Conservation (phyloP, 2,329 filamentous ascomycete species). For the Colletotrichum shisoi region DNA sequence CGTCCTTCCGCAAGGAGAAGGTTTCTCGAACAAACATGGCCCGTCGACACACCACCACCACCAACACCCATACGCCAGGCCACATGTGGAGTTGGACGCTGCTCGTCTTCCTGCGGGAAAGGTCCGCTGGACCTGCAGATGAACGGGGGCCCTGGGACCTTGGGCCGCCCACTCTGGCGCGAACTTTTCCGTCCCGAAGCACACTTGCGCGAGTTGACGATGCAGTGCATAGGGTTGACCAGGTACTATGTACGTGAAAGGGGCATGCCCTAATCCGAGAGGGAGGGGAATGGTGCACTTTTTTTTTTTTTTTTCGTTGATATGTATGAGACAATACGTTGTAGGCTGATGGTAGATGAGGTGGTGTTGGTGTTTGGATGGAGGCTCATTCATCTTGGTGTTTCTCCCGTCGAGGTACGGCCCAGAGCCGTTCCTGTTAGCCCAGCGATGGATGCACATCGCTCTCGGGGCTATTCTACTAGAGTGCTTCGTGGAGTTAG, state of each 20-base stretch:
- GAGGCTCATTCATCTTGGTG: background rate
- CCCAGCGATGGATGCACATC: background rate
- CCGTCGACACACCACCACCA: constrained; percentile 4
- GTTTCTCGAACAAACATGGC: constrained; percentile 29
- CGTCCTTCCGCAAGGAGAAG: constrained; percentile 25
- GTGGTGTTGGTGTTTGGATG: too few species aligned
- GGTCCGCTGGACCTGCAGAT: constrained; percentile 37
- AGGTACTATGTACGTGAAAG: constrained; percentile 1
- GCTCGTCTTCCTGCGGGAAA: constrained; percentile 34
- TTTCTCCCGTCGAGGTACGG: background rate
- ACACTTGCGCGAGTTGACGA: constrained; percentile 33
- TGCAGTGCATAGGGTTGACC: constrained; percentile 8
- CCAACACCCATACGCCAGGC: background rate
- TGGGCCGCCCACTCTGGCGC: constrained; percentile 21
- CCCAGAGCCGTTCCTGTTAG: too few species aligned
- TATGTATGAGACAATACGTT: background rate
- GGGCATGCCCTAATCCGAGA: constrained; percentile 32
- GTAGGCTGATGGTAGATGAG: background rate
- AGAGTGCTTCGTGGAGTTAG: too few species aligned
- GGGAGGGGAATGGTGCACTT: constrained; percentile 5
- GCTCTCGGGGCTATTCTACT: too few species aligned
- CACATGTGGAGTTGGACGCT: constrained; percentile 24
- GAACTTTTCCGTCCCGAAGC: constrained; percentile 15
- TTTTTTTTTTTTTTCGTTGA: background rate
- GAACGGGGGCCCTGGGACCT: constrained; percentile 15